Base-by-base conservation (phyloP, 2,329 filamentous ascomycete species). In the Fusarium algeriense region DNA sequence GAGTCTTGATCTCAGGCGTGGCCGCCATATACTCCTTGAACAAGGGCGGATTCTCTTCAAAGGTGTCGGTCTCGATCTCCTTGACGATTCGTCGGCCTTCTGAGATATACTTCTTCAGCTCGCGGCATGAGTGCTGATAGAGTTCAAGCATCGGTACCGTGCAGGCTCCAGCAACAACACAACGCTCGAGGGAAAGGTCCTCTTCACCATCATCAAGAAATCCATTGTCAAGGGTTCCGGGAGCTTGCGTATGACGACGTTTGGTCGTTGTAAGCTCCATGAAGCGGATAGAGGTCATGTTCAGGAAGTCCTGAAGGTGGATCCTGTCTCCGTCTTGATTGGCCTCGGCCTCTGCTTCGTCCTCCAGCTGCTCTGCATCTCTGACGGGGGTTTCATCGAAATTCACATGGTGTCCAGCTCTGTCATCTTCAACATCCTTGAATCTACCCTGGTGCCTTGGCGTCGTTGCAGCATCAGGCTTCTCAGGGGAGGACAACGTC, bases 261-360 rank as follows among this genome's bases (percentile, higher is more conserved):
- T 98, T 98, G 2, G 95, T 98, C 1, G 95, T 97, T n/a, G 92
- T 97, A 53, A 99, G 86, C 79, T 99, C 96, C 93, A 99, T 98
- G 83, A 99, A 99, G 58, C 95, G 93, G 76, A 99, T 97, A 64
- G 93, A 97, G 5, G 95, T 98, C 90, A 97, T 91, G 69, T 97
- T 93, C 46, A 99, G 84, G 81, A 99, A 99, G 57, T 97, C 93
- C 74, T 97, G 94, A 6, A 99, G 85, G 48, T 95, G 92, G 58
- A 97, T 94, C 26, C 86, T 87, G 30, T 91, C 77, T 23, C 87
- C 85, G 15, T 84, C 80, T 28, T 85, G 85, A 15, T 89, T 86
- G 11, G 82, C 80, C 50, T 85, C 81, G 23, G 82, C 80, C 46
- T 85, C 81, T 23, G 85, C 85, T n/a, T 89, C 86, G 9, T 83